These are phyloP conservation scores for Psilocybe sp. DNA, from an alignment of 768 basidiomycete species.

Conservation along the genomic window DNA sequence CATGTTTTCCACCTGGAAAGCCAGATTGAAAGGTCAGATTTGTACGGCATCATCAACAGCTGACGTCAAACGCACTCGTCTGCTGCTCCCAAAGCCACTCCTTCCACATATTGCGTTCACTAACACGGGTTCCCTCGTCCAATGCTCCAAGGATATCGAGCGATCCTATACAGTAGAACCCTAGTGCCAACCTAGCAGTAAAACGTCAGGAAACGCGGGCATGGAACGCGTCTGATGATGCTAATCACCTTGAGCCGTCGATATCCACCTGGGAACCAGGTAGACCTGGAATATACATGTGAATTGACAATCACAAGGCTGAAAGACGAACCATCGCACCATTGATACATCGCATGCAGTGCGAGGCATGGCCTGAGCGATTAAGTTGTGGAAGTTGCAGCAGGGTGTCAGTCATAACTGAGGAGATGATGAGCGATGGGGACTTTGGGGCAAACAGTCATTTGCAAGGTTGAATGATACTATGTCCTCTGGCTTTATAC, in stretches of 20 bases:
- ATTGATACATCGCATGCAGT: slow-evolving; percentile 65
- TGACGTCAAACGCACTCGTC: slow-evolving; percentile 27
- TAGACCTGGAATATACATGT: slow-evolving; percentile 37
- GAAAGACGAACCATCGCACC: slow-evolving; percentile 25
- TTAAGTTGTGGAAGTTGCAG: slow-evolving; percentile 32
- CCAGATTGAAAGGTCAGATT: neutral
- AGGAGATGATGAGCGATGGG: slow-evolving; percentile 6
- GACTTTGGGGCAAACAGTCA: slow-evolving; percentile 6
- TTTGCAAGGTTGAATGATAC: neutral
- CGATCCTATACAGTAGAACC: slow-evolving; percentile 85
- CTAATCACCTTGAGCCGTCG: slow-evolving; percentile 67
- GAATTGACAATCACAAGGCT: neutral
- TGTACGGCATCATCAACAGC: neutral
- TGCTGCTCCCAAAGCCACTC: slow-evolving; percentile 93
- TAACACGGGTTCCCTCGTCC: slow-evolving; percentile 39
- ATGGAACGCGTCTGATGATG: slow-evolving; percentile 11
- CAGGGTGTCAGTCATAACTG: slow-evolving; percentile 13
- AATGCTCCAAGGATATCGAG: slow-evolving; percentile 72
- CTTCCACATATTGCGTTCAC: slow-evolving; percentile 62
- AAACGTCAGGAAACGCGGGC: slow-evolving; percentile 8
- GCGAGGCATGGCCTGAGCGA: slow-evolving; percentile 55
- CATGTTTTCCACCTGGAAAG: slow-evolving; percentile 49
- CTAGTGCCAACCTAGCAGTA: slow-evolving; percentile 66
- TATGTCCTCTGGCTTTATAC: slow-evolving; percentile 8
- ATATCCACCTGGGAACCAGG: slow-evolving; percentile 65